Base-by-base conservation (phyloP, 352 stramenopile species). In the Phytophthora citricola region DNA sequence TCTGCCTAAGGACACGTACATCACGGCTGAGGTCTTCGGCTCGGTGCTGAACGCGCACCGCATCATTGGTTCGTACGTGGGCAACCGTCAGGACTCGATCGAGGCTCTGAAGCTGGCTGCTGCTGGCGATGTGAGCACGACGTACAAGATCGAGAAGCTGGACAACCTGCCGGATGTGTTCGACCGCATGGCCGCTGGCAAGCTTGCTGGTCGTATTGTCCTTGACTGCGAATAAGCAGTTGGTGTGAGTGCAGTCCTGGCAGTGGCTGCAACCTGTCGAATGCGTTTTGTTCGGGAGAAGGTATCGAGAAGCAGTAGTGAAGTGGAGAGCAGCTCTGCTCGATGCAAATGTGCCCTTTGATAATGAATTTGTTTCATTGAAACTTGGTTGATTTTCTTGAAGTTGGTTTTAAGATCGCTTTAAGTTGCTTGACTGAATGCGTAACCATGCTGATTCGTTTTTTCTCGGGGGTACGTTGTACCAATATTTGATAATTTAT, bases 61-160 rank as follows among this genome's bases (percentile, higher is more conserved):
- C 31, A 83, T 87, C 73, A 78, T 81, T 39, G 79, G 73, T 22
- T 82, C 73, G 50, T 80, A 80, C 59, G 76, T 88, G 3, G 79
- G 79, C 57, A 88, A 81, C 58, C 75, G 79, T 17, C 70, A 88
- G 57, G 79, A 85, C 62, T 62, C 75, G 26, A 75, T 82, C 24
- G 79, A 88, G 61, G 79, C 79, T 15, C 59, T 88, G 49, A 81
- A 85, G 64, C 39, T 89, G 27, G 76, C 75, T 10, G 71, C 75
- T 26, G 58, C 66, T 29, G 76, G 79, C 12, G 75, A 83, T 27
- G 79, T 83, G n/a, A 70, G 60, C 48, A 80, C 76, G 27, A 75
- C 69, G 32, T 82, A 74, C 54, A 74, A 63, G 34, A 66, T 85
- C 22, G 74, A 82, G 67, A 61, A 58, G 52, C 59, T 83, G 4